Percentiles rank a stretch among this genome's conserved stretches.
phyloP scores from a whole-genome alignment of 306 rosid genomes.

The Chamaecrista fasciculata region DNA sequence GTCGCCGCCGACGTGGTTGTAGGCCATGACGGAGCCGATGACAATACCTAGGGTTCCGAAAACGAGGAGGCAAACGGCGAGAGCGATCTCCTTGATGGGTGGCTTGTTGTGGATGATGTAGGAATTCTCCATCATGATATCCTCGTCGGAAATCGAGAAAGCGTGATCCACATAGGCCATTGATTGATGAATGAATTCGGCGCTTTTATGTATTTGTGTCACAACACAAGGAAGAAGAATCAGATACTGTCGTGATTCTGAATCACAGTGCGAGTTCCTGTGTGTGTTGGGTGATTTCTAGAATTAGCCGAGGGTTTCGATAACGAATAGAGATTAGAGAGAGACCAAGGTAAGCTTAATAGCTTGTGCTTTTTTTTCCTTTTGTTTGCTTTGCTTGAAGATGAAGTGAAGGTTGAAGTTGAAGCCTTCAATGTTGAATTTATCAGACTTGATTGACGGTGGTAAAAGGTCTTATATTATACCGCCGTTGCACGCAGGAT shows the following conservation, averaged over 20 bases:
- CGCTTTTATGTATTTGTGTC: no score
- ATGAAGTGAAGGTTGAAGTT: background rate
- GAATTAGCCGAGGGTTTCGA: conserved; percentile 26
- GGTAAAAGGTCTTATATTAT: no score
- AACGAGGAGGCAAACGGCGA: conserved; percentile 83
- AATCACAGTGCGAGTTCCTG: background rate
- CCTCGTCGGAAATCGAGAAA: conserved; percentile 93
- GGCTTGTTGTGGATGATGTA: conserved; percentile 80
- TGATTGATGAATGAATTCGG: background rate
- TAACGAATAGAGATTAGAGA: background rate
- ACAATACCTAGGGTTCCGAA: conserved; percentile 76
- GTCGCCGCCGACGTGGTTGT: conserved; percentile 91
- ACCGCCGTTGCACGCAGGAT: no score
- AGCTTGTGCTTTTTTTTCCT: no score
- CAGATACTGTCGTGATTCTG: background rate
- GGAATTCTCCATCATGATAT: conserved; percentile 79
- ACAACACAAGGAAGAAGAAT: background rate
- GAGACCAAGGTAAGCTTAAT: background rate
- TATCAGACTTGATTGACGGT: background rate
- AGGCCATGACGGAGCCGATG: conserved; percentile 78
- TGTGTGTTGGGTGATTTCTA: background rate
- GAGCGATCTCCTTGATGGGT: conserved; percentile 96
- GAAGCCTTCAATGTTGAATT: background rate
- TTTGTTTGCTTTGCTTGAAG: background rate
- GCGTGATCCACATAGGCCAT: conserved; percentile 98